These are phyloP conservation scores for Leccinum pachyderme DNA, from an alignment of 1,284 basidiomycete species.

Conservation along the genomic window DNA sequence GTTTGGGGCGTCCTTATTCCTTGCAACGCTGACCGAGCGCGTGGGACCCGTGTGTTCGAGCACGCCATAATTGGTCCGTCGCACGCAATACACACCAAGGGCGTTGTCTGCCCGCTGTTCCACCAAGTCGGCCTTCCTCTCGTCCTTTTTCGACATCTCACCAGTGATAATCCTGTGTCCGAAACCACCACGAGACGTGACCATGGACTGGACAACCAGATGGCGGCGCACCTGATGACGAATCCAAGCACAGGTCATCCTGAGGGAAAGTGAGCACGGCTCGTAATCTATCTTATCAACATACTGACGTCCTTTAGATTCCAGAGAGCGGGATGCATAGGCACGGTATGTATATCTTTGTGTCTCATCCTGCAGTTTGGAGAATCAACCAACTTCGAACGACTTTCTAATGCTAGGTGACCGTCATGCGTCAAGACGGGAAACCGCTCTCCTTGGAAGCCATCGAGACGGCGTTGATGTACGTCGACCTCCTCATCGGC, in stretches of 20 bases:
- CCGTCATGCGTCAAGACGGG: conserved; percentile 26
- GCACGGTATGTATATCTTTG: conserved; percentile 18
- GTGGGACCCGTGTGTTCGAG: conserved; percentile 24
- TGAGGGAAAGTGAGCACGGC: conserved; percentile 10
- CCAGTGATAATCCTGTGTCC: conserved; percentile 11
- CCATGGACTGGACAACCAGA: conserved; percentile 25
- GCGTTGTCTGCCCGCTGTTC: conserved; percentile 20
- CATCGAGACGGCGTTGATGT: conserved; percentile 27
- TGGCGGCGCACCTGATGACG: conserved; percentile 23
- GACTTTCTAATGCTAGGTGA: conserved; percentile 15
- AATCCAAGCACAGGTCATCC: conserved; percentile 19
- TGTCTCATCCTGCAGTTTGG: not conserved
- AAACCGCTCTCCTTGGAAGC: conserved; percentile 25
- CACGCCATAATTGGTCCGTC: conserved; percentile 15
- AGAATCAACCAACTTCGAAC: not conserved
- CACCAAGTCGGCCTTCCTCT: conserved; percentile 27
- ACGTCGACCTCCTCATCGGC: conserved; percentile 21
- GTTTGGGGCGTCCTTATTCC: conserved; percentile 21
- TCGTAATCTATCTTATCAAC: not conserved
- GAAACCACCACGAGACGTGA: conserved; percentile 10
- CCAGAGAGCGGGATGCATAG: conserved; percentile 23
- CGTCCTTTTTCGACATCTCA: conserved; percentile 20
- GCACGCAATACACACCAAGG: conserved; percentile 21
- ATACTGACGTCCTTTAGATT: conserved; percentile 14
- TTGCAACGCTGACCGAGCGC: conserved; percentile 23